Conservation (phyloP, 169 alveolate genomes). For the Sarcocystis neurona region DNA sequence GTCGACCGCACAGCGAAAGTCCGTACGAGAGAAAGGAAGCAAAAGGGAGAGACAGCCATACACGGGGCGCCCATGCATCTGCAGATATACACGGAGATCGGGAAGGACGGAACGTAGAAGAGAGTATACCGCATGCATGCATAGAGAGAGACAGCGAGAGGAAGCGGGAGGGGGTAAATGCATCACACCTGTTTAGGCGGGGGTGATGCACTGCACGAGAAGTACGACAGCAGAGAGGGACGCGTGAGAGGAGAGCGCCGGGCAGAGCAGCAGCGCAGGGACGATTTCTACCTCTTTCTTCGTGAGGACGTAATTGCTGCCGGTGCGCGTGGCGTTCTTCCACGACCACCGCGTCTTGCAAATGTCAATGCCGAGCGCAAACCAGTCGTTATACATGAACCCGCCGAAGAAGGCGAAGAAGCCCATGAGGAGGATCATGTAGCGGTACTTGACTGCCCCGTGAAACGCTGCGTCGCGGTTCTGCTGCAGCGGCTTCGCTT, state of each 20-base stretch:
- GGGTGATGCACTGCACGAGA: no score
- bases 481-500: neutral
- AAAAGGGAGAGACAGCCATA: no score
- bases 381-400: conserved; percentile 96
- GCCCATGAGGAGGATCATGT: conserved; percentile 94
- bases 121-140: no score
- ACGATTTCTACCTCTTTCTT: no score
- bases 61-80: no score
- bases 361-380: conserved; percentile 92
- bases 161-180: neutral
- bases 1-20: no score
- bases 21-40: no score
- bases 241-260: neutral
- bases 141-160: no score
- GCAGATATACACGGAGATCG: no score
- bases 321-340: conserved; percentile 3
- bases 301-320: neutral
- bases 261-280: neutral
- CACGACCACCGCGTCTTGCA: conserved; percentile 81
- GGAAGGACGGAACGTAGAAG: no score
- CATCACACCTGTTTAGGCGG: neutral
- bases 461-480: conserved; percentile 26
- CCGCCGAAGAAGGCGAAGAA: conserved; percentile 92
- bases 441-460: conserved; percentile 78
- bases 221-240: no score